Base-by-base conservation (phyloP, 2,329 filamentous ascomycete genomes). In the Diaporthe sp. region DNA sequence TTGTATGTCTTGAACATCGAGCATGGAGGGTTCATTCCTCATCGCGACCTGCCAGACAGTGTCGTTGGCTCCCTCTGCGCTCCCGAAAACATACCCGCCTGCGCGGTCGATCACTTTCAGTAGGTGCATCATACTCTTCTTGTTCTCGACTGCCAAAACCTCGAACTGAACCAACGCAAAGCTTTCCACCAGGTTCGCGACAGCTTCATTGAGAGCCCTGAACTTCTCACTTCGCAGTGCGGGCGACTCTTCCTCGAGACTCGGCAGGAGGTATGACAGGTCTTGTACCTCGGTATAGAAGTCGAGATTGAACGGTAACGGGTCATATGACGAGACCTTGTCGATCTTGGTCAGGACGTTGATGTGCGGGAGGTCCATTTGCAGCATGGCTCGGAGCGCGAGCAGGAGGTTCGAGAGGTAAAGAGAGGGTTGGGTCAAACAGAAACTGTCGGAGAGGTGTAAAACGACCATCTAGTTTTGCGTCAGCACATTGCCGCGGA, bases 281-380 rank as follows among this genome's bases (percentile, higher is more conserved):
- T 98, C 95, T 84, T 99, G 96, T 10, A 98, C 96, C 84, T 99
- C 96, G 77, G 97, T 98, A 84, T 98, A 99, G 85, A 93, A 99
- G 79, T 98, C 96, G 76, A 99, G 92, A 81, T 98, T 98, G 88
- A 99, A 98, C 0, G 96, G 95, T 0, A 99, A 88, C 37, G 94
- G 91, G 63, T 95, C 93, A 82, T 98, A 98, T 71, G 93, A 92
- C 49, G 92, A 88, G 72, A 99, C 89, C 82, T 98, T 98, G 85
- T 99, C 97, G 85, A 99, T 98, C 86, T 99, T 99, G 75, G 96
- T 98, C 37, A 99, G 90, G 77, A 99, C 94, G 82, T 99, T 99
- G 79, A 99, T 89, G 82, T 98, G 95, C 0, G 97, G 95, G 77
- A 98, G 94, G 82, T 98, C 97, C 90, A 99, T 96, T 85, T 98